Percentiles rank a stretch among this genome's conserved stretches.
These are phyloP conservation scores for Penicillium ucsense DNA, from an alignment of 495 filamentous ascomycete species.

Conservation along the genomic window DNA sequence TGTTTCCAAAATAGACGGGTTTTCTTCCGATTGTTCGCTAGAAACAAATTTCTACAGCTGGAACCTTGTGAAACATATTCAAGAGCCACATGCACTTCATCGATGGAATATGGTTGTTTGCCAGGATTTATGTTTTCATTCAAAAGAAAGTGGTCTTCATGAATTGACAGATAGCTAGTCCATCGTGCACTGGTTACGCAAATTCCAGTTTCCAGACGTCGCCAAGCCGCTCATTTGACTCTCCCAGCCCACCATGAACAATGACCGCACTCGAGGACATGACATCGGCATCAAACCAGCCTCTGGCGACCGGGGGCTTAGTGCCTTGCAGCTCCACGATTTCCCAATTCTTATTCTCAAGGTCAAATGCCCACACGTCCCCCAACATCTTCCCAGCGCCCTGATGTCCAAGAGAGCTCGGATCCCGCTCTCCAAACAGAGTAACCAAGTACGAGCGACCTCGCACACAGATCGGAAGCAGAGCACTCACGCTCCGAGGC, in stretches of 20 bases:
- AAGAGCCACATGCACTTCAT: too few species aligned
- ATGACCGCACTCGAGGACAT: slow-evolving; percentile 18
- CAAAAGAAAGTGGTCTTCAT: too few species aligned
- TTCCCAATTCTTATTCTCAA: slow-evolving; percentile 42
- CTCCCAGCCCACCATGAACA: slow-evolving; percentile 38
- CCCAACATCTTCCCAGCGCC: slow-evolving; percentile 57
- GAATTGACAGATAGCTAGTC: too few species aligned
- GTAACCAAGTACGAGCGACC: slow-evolving; percentile 54
- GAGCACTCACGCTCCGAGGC: slow-evolving; percentile 36
- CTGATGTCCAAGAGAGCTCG: slow-evolving; percentile 51
- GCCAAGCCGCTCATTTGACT: slow-evolving; percentile 35
- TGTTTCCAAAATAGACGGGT: too few species aligned
- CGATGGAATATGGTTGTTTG: too few species aligned
- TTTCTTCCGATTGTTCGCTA: too few species aligned
- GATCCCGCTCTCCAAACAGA: slow-evolving; percentile 57
- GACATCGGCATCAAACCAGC: slow-evolving; percentile 39
- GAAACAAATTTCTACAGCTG: too few species aligned
- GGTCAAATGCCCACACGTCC: slow-evolving; percentile 69
- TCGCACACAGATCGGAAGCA: slow-evolving; percentile 37
- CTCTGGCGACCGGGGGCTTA: slow-evolving; percentile 27
- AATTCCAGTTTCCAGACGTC: slow-evolving; percentile 36
- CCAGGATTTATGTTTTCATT: too few species aligned
- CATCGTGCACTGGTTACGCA: neutral
- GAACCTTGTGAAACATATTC: too few species aligned
- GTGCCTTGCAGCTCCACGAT: slow-evolving; percentile 40